Base-by-base conservation (phyloP, 2,329 filamentous ascomycete species). In the Epichloe gansuensis region DNA sequence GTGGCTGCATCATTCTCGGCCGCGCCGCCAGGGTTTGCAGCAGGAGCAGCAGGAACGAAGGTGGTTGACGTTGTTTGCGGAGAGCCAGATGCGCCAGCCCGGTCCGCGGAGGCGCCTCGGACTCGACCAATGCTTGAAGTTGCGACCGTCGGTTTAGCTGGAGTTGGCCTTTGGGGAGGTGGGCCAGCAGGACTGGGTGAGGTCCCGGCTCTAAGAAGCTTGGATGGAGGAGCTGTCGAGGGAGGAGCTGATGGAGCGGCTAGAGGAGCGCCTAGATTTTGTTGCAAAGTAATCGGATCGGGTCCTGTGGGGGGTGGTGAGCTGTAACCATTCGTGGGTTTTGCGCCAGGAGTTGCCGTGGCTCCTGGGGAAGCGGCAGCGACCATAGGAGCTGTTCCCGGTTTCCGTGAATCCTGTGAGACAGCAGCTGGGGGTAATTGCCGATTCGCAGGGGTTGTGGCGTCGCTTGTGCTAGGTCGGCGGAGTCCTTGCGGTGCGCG, bases 81-180 rank as follows among this genome's bases (percentile, higher is more conserved):
- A 3, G 75, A 72, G 4, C 59, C 64, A 5, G 63, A 57, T 5
- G 63, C 61, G 2, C 64, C 67, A 9, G 59, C 63, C 34, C 74
- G 65, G 60, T 79, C 78, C 17, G 71, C 62, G 0, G 78, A 81
- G 5, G 71, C 64, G 36, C 75, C 77, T 48, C 76, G 70, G 3
- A 69, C 62, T 36, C 77, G 71, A 31, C 66, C 71, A 52, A 71
- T 61, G 15, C 62, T 62, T 39, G 67, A 64, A 7, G 70, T 65
- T 39, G 72, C 72, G 13, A 68, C 64, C 2, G 61, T 64, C 5
- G 75, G 77, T 55, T 73, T 76, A 5, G 64, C 61, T 27, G 75
- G 74, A 27, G 75, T 71, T 45, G 77, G 77, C 2, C 74, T 78
- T 58, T 74, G 74, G 5, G 76, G 78, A 8, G 77, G 77, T 2